Percentiles rank a stretch among this genome's conserved stretches.
phyloP scores from a whole-genome alignment of 2,329 filamentous ascomycete species.

The Aspergillus sp. region DNA sequence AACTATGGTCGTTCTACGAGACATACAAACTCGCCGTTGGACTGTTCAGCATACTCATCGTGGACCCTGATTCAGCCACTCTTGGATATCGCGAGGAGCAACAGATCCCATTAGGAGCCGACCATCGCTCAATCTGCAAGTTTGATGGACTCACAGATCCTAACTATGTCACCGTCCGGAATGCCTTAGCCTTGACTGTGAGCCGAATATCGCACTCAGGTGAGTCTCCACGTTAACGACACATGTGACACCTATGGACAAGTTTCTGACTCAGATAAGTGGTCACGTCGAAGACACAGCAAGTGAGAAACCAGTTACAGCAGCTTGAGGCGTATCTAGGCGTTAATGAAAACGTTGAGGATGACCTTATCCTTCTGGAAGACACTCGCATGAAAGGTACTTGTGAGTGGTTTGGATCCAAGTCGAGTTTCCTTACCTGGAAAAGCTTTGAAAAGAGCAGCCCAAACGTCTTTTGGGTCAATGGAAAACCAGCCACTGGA shows the following conservation, averaged over 20 bases:
- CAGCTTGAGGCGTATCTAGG: conserved; percentile 2
- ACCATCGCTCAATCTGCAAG: conserved; percentile 49
- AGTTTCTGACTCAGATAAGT: background rate
- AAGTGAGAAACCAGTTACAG: background rate
- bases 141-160: conserved; percentile 39
- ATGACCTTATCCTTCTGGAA: conserved; percentile 5
- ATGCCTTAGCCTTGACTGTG: conserved; percentile 17
- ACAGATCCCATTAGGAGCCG: conserved; percentile 41
- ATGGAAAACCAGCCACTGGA: conserved; percentile 33
- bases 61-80: conserved; percentile 46
- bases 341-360: background rate
- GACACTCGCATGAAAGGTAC: background rate
- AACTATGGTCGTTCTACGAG: conserved; percentile 52
- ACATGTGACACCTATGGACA: background rate
- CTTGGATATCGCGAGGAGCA: conserved; percentile 48
- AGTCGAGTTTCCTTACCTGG: conserved; percentile 13
- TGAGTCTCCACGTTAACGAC: background rate
- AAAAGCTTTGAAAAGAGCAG: background rate
- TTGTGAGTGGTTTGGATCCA: conserved; percentile 10
- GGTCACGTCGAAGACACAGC: too few relatives aligned
- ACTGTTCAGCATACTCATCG: conserved; percentile 31
- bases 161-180: conserved; percentile 36
- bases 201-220: background rate
- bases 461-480: conserved; percentile 29
- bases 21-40: conserved; percentile 34